Evolutionary conservation across 2,329 filamentous ascomycete species (phyloP).

Genomic region (Microascus cirrosus): DNA sequence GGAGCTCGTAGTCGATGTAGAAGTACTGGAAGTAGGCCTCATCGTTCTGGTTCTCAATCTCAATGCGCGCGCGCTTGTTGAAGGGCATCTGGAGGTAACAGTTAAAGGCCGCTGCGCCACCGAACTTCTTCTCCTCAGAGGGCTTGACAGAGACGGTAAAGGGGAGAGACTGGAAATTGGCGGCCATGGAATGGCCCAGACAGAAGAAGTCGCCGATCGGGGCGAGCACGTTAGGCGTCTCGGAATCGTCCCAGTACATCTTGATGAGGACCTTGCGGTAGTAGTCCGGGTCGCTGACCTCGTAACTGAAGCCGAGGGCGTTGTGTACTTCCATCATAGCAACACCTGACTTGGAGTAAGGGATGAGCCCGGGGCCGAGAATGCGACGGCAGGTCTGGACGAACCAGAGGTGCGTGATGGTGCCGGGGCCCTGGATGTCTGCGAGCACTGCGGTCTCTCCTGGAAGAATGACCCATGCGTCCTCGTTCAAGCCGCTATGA

Average conservation of each 20-base stretch:
- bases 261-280: conserved; percentile 21
- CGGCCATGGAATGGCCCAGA: conserved; percentile 18
- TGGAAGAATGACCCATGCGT: conserved; percentile 18
- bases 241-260: conserved; percentile 22
- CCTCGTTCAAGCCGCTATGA: conserved; percentile 18
- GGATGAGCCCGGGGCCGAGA: conserved; percentile 19
- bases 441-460: conserved; percentile 16
- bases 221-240: conserved; percentile 17
- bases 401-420: conserved; percentile 20
- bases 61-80: conserved; percentile 20
- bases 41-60: conserved; percentile 21
- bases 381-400: conserved; percentile 21
- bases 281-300: conserved; percentile 20
- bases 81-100: conserved; percentile 21
- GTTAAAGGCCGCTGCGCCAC: conserved; percentile 20
- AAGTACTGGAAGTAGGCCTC: conserved; percentile 22
- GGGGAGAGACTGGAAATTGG: conserved; percentile 20
- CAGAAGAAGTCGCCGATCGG: conserved; percentile 21
- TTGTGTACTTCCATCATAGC: conserved; percentile 23
- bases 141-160: conserved; percentile 20
- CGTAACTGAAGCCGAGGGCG: conserved; percentile 19
- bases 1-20: conserved; percentile 22
- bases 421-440: conserved; percentile 18
- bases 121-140: conserved; percentile 20
- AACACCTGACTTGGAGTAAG: conserved; percentile 20